These are phyloP conservation scores for Aspergillus puulaauensis DNA, from an alignment of 2,329 filamentous ascomycete genomes.

Conservation along the genomic window DNA sequence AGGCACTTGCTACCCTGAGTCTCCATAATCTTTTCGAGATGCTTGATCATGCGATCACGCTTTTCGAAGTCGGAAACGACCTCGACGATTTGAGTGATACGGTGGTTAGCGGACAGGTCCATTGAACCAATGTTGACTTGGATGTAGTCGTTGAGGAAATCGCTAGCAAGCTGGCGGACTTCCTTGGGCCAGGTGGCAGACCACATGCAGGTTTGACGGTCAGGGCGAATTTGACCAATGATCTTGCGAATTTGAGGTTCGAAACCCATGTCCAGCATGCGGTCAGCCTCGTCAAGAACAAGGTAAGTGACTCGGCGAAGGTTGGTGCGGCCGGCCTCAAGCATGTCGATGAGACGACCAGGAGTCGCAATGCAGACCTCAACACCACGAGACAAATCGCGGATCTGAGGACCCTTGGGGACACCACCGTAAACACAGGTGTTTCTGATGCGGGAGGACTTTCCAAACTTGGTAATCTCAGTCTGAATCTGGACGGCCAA, in stretches of 20 bases:
- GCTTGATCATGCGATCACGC: constrained; percentile 95
- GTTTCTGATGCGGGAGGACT: constrained; percentile 96
- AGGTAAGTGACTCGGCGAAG: constrained; percentile 96
- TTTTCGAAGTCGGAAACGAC: constrained; percentile 96
- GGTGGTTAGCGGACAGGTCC: constrained; percentile 94
- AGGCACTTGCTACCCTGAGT: constrained; percentile 93
- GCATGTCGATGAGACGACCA: constrained; percentile 96
- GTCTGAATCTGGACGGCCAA: constrained; percentile 97
- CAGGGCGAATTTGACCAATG: constrained; percentile 92
- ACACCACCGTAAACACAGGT: constrained; percentile 99
- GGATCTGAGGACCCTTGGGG: constrained; percentile 94
- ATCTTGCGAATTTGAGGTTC: constrained; percentile 99
- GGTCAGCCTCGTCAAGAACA: constrained; percentile 97
- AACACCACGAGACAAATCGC: constrained; percentile 89
- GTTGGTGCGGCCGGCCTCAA: constrained; percentile 97
- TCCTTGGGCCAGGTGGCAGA: constrained; percentile 99
- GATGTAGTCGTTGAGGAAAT: constrained; percentile 94
- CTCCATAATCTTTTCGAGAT: constrained; percentile 97
- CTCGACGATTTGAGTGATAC: constrained; percentile 97
- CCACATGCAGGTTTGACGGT: constrained; percentile 99
- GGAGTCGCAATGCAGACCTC: constrained; percentile 99
- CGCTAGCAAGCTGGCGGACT: constrained; percentile 83
- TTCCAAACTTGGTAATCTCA: constrained; percentile 98
- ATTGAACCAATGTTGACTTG: constrained; percentile 98
- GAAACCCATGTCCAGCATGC: constrained; percentile 99